Base-by-base conservation (phyloP, 2,329 filamentous ascomycete genomes). In the Clarireedia monteithiana region DNA sequence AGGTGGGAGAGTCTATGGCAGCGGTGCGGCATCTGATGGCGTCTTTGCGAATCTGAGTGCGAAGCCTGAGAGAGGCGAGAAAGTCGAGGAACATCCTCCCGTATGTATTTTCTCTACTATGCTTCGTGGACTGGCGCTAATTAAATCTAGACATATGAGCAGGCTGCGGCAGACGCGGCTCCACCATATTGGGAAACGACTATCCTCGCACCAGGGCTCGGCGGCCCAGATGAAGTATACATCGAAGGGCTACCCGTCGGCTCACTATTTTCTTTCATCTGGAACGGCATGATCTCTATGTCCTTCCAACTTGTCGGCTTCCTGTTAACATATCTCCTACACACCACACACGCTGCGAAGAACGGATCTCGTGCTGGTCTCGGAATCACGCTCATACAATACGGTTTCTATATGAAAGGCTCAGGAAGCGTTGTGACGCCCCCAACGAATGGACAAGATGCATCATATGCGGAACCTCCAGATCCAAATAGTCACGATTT, bases 181-280 rank as follows among this genome's bases (percentile, higher is more conserved):
- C 94, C 94, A 1, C 94, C 94, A 0, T 99, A 99, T 73, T 99
- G 94, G 94, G 94, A 99, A 76, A 99, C 94, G 5, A 97, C 94
- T 0, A 96, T 99, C 62, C 81, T 99, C 51, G 92, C 91, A 0
- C 94, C 94, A 0, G 94, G 92, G 55, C 83, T 94, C 62, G 88
- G 88, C 52, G 88, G 88, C n/a, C 83, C 85, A 40, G 91, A 97
- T 68, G 94, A 99, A 71, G 92, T 99, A 48, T 99, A 94, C 68
- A 88, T 99, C 56, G 94, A 99, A 69, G 94, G 94, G 65, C 86
- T 99, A 68, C 91, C 95, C 3, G 94, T 95, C 53, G 89, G 89
- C 61, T 91, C 88, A 49, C 76, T 94, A 59, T 95, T 95, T 74
- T 87, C 84, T 59, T 95, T 95, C 67, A 76, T 92, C 63, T 95